Base-by-base conservation (phyloP, 2,329 filamentous ascomycete species). In the Talaromyces sp. region DNA sequence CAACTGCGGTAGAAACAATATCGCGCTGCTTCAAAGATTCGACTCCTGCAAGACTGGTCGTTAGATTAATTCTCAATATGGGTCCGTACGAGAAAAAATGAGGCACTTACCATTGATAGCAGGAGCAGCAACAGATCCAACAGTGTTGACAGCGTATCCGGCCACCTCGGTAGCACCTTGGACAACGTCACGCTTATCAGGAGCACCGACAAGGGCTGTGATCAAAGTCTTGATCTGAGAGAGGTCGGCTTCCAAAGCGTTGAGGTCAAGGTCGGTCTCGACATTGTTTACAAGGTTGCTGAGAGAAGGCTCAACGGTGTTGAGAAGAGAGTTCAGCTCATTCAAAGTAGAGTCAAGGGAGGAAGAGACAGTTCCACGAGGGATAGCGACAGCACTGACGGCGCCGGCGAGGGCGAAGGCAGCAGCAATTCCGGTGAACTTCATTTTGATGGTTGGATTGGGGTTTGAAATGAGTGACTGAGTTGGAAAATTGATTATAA, bases 371-470 rank as follows among this genome's bases (percentile, higher is more conserved):
- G 63, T 65, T 33, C 72, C 66, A 43, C 67, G 62, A 43, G 75
- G 74, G 35, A 77, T 66, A 50, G 73, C 73, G 39, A 70, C 71
- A 35, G 74, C 70, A 45, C 71, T 73, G 54, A 70, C 71, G 66
- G 71, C 65, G 67, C 74, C 68, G 62, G 71, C 72, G 61, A 77
- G 49, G 49, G 74, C 74, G 31, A 78, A 68, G 41, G 74, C 72
- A 62, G 73, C 63, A 47, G 72, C 57, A 61, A 78, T 68, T 70
- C 73, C 73, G 68, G 73, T 73, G 72, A 77, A 73, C 73, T 77
- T 78, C 76, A 77, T 78, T 66, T 49, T 75, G 66, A 65, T 64
- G 60, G 57, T 69, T 3, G n/a, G n/a, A 22, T 56, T 56, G 50
- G n/a, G 27, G 1, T 35, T 56, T 17, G 66, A 73, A 73, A 64